Evolutionary conservation across 2,329 filamentous ascomycete genomes (phyloP), one percentile per base, ranked within the genome.

Genomic region (Clonostachys solani): DNA sequence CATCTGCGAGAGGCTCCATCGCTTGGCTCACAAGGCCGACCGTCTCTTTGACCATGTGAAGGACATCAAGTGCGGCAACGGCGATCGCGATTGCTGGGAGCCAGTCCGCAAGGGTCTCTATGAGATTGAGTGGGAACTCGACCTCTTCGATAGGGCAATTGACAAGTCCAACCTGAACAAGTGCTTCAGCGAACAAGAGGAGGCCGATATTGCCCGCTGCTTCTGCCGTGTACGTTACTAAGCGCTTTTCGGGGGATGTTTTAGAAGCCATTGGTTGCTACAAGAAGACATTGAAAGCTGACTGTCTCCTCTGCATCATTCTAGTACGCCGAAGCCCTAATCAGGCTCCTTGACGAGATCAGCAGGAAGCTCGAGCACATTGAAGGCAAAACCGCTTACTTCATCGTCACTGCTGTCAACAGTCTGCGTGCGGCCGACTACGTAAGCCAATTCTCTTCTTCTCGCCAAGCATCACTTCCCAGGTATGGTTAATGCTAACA

Each of bases 321-420:
- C 3, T 17, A 62, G 60, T 62, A 62, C 45, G 60, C 60, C 10
- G 54, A 60, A 13, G 45, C 58, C 29, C n/a, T 62, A 23, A 60
- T 61, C 44, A 53, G 50, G 12, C 48, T 61, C 7, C 54, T 62
- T 12, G 49, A 48, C 38, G 45, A 57, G 10, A 48, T 61, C 48
- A 50, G 55, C 44, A 47, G 60, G 16, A 54, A 60, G 50, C 53
- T 50, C 44, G 49, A 52, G 45, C 47, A 54, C 34, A 54, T 62
- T 6, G 56, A 59, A 37, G 58, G 56, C 17, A 57, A 60, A 45
- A 46, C 56, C 12, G 60, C 60, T 45, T 54, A 55, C 33, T 57
- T 54, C 35, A 47, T 62, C 37, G 47, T 62, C 16, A 61, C 57
- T 7, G 53, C 59, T 38, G 49, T 61, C 48, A 61, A 61, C 56